Base-by-base conservation (phyloP, 768 basidiomycete genomes). In the Russula foetens region DNA sequence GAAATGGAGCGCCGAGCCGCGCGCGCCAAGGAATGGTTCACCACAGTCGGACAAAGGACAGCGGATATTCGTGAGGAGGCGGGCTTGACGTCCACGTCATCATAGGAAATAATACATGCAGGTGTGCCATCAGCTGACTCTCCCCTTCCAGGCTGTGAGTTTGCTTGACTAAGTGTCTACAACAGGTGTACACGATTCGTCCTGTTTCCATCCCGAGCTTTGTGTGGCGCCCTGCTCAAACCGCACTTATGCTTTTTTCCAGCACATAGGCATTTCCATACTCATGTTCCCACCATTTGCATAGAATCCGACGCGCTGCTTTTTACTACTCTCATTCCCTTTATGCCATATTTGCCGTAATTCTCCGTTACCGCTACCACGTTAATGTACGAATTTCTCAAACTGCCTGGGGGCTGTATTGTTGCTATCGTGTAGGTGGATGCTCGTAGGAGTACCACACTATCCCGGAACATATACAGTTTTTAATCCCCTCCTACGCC, bases 11-110 rank as follows among this genome's bases (percentile, higher is more conserved):
- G 73, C 75, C 80, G 79, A 72, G 85, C 92, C 24, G 67, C 68
- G 64, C 82, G 75, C 66, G 96, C 97, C 41, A 76, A 86, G 53
- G 80, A 81, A 62, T 90, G 81, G 79, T 90, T 98, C 74, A 75
- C 68, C 4, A 76, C 78, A 44, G 79, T 88, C 33, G 74, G 75
- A 61, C 73, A 75, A 54, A 77, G 81, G 60, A 77, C 85, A 8
- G 72, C 69, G 43, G 69, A 68, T 39, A 71, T 78, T 49, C 71
- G 77, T 38, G 63, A 62, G 39, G 62, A 69, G 38, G 62, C 59
- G 15, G 62, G 56, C 3, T 35, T 66, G 7, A 39, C 26, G n/a
- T 29, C 53, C 6, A 29, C 26, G 53, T 28, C 55, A 31, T 54
- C 28, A 62, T 23, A 4, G 3, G 9, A 33, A 24, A 29, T 41